These are phyloP conservation scores for Colletotrichum tropicale DNA, from an alignment of 2,329 filamentous ascomycete genomes.

Conservation along the genomic window DNA sequence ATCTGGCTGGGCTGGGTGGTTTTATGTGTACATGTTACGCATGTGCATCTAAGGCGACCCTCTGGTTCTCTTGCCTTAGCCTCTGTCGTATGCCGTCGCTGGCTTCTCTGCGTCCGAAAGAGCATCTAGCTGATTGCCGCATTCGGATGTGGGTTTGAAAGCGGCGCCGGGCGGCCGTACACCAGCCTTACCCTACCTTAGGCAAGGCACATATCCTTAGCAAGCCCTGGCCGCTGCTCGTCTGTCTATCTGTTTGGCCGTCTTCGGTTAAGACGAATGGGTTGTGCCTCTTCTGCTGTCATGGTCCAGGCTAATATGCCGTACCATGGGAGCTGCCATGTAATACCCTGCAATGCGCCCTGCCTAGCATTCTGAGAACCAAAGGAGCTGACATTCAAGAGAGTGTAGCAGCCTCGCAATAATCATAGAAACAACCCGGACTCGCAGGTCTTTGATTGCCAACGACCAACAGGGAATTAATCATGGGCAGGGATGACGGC, in stretches of 20 bases:
- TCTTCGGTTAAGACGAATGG: constrained; percentile 18
- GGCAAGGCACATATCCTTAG: background rate
- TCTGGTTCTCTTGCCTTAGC: constrained; percentile 12
- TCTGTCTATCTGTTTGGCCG: constrained; percentile 9
- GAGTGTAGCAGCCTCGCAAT: background rate
- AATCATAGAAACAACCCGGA: background rate
- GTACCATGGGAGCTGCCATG: background rate
- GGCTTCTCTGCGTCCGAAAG: constrained; percentile 23
- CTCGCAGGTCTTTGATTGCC: background rate
- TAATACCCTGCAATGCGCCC: background rate
- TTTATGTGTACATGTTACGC: constrained; percentile 21
- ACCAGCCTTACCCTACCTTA: background rate
- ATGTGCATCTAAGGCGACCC: constrained; percentile 5
- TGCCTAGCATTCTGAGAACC: background rate
- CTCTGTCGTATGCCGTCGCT: constrained; percentile 12
- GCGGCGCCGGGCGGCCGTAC: constrained; percentile 10
- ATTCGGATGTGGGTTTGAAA: constrained; percentile 21
- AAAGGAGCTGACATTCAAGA: background rate
- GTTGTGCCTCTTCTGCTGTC: background rate
- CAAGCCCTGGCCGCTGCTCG: background rate
- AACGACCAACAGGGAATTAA: background rate
- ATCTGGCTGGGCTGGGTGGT: constrained; percentile 11
- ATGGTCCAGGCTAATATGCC: background rate
- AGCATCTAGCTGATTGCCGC: constrained; percentile 23
- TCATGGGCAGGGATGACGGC: background rate